These are phyloP conservation scores for Thraustotheca clavata DNA, from an alignment of 352 stramenopile genomes.

Conservation along the genomic window DNA sequence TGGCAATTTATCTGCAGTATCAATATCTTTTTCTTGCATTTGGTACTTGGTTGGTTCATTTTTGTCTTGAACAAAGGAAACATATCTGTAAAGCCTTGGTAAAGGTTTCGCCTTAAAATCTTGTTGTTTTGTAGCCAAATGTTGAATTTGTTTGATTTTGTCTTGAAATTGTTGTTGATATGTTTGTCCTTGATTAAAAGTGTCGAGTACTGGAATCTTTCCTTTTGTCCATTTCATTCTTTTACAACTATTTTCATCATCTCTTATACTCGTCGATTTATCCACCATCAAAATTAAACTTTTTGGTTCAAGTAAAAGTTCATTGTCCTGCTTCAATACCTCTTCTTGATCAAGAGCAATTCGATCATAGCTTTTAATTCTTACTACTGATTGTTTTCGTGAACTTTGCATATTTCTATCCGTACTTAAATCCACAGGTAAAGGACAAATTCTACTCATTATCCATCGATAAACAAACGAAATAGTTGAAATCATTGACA, in stretches of 20 bases:
- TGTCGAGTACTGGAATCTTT: neutral
- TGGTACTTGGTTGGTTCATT: too few relatives aligned
- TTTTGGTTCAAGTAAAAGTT: neutral
- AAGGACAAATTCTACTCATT: neutral
- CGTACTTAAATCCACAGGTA: neutral
- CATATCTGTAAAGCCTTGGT: neutral
- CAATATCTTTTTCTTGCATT: too few relatives aligned
- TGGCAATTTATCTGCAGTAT: too few relatives aligned
- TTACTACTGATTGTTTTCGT: constrained; percentile 1
- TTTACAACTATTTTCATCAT: neutral
- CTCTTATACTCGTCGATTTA: neutral
- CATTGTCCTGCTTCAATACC: neutral
- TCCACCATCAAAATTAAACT: neutral
- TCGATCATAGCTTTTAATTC: neutral
- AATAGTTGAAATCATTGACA: neutral
- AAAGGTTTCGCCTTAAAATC: constrained; percentile 15
- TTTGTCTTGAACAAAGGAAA: too few relatives aligned
- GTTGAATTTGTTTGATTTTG: neutral
- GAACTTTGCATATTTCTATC: neutral
- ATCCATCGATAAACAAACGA: constrained; percentile 8
- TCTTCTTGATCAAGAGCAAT: neutral
- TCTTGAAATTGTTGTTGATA: constrained; percentile 4
- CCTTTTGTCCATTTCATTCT: neutral
- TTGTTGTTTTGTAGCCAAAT: neutral
- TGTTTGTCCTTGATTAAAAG: neutral